These are phyloP conservation scores for Trichoderma lentiforme DNA, from an alignment of 2,329 filamentous ascomycete genomes.

Conservation along the genomic window DNA sequence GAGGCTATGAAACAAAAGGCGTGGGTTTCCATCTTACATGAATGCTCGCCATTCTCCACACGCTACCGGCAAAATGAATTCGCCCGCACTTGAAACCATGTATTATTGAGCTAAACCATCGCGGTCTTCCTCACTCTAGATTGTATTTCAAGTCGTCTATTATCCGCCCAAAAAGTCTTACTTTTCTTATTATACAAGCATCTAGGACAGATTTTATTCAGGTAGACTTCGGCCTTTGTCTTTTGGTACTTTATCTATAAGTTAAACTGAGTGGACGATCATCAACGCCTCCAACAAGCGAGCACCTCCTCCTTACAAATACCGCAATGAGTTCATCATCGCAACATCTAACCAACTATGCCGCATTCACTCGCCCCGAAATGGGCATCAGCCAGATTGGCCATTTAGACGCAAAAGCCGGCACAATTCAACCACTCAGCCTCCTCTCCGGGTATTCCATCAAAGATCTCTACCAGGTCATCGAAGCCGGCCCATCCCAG, in stretches of 20 bases:
- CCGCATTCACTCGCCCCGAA: neutral
- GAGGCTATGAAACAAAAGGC: neutral
- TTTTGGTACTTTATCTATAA: neutral
- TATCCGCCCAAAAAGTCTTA: neutral
- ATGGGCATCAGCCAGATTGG: neutral
- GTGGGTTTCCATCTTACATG: neutral
- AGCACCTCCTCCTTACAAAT: neutral
- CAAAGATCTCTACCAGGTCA: neutral
- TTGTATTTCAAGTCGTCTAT: neutral
- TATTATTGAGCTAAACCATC: neutral
- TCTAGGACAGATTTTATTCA: neutral
- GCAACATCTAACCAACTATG: neutral
- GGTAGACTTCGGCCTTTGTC: neutral
- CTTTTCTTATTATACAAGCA: neutral
- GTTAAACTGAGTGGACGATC: neutral
- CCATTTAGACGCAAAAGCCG: neutral
- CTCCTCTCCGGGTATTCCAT: constrained; percentile 4
- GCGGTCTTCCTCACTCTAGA: neutral
- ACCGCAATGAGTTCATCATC: constrained; percentile 9
- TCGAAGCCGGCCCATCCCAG: constrained; percentile 1
- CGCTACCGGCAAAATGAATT: neutral
- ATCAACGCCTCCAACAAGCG: neutral
- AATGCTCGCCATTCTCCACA: neutral
- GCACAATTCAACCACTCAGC: neutral
- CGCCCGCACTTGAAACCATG: neutral